A percentile compares a stretch with the other conserved stretches of the same genome.
These are phyloP conservation scores for Danielozyma ontarioensis DNA, from an alignment of 805 yeast genomes.

Conservation along the genomic window DNA sequence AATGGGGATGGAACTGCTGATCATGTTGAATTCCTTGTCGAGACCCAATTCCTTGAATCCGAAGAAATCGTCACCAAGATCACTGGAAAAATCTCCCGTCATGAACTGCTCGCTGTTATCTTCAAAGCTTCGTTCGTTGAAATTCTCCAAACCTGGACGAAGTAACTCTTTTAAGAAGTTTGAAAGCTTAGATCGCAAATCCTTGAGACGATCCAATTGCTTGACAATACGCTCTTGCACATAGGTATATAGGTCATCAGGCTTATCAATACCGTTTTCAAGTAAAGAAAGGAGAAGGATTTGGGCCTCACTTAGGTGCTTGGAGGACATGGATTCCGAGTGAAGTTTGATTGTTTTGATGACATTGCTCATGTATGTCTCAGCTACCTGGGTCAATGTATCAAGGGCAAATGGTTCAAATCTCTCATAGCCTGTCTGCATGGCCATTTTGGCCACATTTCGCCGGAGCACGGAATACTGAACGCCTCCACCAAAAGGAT, in stretches of 20 bases:
- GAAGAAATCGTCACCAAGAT: constrained; percentile 95
- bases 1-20: constrained; percentile 82
- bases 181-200: constrained; percentile 62
- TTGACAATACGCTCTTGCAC: constrained; percentile 67
- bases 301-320: constrained; percentile 36
- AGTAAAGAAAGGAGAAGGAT: constrained; percentile 56
- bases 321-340: constrained; percentile 55
- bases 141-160: constrained; percentile 72
- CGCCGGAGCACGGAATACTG: constrained; percentile 64
- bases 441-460: constrained; percentile 69
- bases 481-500: constrained; percentile 51
- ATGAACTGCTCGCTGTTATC: constrained; percentile 93
- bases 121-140: constrained; percentile 71
- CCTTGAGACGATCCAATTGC: constrained; percentile 64
- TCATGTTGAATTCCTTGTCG: constrained; percentile 83
- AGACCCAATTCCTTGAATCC: constrained; percentile 93
- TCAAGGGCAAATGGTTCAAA: constrained; percentile 75
- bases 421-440: constrained; percentile 90
- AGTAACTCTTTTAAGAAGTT: constrained; percentile 71
- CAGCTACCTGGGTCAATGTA: constrained; percentile 77
- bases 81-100: constrained; percentile 91
- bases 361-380: constrained; percentile 69
- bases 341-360: constrained; percentile 67
- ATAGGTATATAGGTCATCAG: constrained; percentile 70
- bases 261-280: constrained; percentile 83